Evolutionary conservation across 2,329 filamentous ascomycete species (phyloP).

Genomic region (Colletotrichum somersetense): DNA sequence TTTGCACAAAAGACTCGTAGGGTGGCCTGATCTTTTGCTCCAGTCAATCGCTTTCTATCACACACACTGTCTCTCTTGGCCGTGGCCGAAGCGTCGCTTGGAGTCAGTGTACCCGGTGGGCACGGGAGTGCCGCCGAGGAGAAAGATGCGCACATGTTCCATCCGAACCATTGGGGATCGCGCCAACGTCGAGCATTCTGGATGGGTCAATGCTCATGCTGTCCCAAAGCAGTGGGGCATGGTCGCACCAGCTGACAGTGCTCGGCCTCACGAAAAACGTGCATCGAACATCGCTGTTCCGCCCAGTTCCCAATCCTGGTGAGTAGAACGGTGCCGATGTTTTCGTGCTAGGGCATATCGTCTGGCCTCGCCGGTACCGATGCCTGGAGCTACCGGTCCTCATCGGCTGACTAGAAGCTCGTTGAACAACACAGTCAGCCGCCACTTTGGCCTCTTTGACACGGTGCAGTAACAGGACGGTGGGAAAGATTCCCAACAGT

Average conservation of each 20-base stretch:
- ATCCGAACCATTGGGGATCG: not conserved
- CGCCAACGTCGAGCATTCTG: not conserved
- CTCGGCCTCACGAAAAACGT: not conserved
- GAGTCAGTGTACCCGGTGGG: too few relatives aligned
- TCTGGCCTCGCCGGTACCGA: not conserved
- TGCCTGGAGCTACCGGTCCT: not conserved
- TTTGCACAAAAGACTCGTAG: not conserved
- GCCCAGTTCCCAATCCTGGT: not conserved
- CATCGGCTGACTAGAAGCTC: not conserved
- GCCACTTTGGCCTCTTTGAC: not conserved
- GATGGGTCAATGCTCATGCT: constrained; percentile 19
- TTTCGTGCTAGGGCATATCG: not conserved
- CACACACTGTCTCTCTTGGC: too few relatives aligned
- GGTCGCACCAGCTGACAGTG: not conserved
- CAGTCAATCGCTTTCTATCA: not conserved
- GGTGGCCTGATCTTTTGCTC: not conserved
- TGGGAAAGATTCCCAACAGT: not conserved
- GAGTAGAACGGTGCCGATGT: not conserved
- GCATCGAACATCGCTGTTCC: not conserved
- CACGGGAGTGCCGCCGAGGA: not conserved
- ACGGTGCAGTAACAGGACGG: not conserved
- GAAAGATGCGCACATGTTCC: not conserved
- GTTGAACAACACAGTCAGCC: not conserved
- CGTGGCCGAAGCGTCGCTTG: not conserved
- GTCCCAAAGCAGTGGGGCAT: not conserved